A percentile compares a stretch with the other conserved stretches of the same genome.
phyloP scores from a whole-genome alignment of 2,329 filamentous ascomycete genomes.

The Macrophomina pseudophaseolina region DNA sequence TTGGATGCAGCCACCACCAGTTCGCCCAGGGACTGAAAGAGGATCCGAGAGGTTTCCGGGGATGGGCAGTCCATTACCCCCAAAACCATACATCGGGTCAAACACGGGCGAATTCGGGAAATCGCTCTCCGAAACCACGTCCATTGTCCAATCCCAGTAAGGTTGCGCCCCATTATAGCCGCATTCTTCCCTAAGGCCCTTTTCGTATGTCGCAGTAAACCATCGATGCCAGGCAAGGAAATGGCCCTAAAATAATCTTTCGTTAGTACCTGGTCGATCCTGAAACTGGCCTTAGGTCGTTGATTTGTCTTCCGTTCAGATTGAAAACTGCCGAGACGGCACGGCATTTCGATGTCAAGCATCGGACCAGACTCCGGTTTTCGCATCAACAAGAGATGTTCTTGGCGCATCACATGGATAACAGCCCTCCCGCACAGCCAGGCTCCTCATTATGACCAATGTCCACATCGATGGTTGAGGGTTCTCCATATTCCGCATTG shows the following conservation, averaged over 20 bases:
- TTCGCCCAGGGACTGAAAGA: conserved; percentile 1
- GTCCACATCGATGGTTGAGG: too few relatives aligned
- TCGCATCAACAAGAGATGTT: not conserved
- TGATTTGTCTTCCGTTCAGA: not conserved
- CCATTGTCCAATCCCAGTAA: conserved; percentile 27
- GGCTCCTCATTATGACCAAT: too few relatives aligned
- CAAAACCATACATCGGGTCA: conserved; percentile 24
- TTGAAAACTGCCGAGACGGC: conserved; percentile 1
- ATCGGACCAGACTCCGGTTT: not conserved
- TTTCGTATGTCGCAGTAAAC: conserved; percentile 13
- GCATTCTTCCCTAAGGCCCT: conserved; percentile 11
- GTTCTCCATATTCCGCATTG: not conserved
- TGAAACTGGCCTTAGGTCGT: not conserved
- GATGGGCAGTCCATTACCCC: conserved; percentile 21
- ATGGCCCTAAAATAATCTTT: not conserved
- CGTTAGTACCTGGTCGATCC: not conserved
- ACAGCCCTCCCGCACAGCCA: too few relatives aligned
- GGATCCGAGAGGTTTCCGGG: not conserved
- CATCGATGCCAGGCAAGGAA: conserved; percentile 21
- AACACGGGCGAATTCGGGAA: conserved; percentile 22
- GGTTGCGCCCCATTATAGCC: conserved; percentile 18
- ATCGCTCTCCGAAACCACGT: not conserved
- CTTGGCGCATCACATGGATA: not conserved
- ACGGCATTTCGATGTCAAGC: conserved; percentile 4
- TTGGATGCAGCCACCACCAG: conserved; percentile 61